These are phyloP conservation scores for Leishmania guyanensis DNA, from an alignment of 208 protist genomes.

Conservation along the genomic window DNA sequence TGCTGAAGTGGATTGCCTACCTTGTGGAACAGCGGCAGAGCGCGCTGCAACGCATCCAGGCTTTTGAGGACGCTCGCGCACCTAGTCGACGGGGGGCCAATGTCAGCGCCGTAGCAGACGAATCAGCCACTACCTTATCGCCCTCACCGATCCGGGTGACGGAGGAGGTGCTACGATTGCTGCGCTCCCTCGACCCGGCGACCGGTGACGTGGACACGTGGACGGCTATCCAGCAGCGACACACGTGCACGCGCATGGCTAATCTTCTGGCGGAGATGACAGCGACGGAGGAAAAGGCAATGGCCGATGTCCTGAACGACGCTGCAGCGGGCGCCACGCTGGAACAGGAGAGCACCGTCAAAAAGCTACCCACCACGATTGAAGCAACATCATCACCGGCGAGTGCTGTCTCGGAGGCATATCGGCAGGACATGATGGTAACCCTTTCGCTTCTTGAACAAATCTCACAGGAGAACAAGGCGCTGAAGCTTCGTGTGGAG, in stretches of 20 bases:
- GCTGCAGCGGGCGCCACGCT: slow-evolving; percentile 27
- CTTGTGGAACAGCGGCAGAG: slow-evolving; percentile 17
- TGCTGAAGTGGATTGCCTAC: slow-evolving; percentile 32
- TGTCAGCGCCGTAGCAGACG: neutral
- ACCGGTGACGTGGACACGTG: slow-evolving; percentile 9
- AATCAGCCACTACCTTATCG: neutral
- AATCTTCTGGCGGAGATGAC: slow-evolving; percentile 33
- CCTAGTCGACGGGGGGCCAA: slow-evolving; percentile 10
- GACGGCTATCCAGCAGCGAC: slow-evolving; percentile 18
- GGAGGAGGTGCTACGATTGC: slow-evolving; percentile 14
- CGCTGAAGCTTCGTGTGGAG: slow-evolving; percentile 9
- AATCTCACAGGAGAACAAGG: slow-evolving; percentile 29
- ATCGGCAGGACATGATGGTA: slow-evolving; percentile 29
- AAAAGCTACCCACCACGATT: neutral
- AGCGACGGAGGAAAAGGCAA: slow-evolving; percentile 14
- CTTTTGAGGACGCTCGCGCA: slow-evolving; percentile 26
- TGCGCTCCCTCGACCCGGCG: slow-evolving; percentile 19
- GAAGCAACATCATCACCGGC: neutral
- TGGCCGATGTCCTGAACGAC: slow-evolving; percentile 32
- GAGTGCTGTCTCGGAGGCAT: slow-evolving; percentile 3
- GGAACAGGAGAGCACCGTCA: slow-evolving; percentile 9
- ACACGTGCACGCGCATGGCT: slow-evolving; percentile 18
- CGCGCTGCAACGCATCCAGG: slow-evolving; percentile 20
- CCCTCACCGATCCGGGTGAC: slow-evolving; percentile 10
- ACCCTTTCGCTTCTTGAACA: slow-evolving; percentile 31